Conservation (phyloP, 306 rosid genomes). For the Vigna reflexopilosa region DNA sequence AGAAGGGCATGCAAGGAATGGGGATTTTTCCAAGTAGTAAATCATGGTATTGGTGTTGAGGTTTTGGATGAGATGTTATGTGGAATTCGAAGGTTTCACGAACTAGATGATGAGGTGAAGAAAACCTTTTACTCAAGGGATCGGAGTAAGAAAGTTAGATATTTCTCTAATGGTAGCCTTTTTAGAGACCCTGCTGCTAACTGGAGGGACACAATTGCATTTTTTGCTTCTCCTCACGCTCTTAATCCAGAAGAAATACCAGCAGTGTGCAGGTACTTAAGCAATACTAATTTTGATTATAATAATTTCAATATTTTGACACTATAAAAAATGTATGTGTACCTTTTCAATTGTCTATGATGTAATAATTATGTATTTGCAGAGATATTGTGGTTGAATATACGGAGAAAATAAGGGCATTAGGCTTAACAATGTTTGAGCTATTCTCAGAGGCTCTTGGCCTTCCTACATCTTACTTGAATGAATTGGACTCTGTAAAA, state of each 20-base stretch:
- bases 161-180: constrained; percentile 37
- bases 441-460: constrained; percentile 49
- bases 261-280: constrained; percentile 36
- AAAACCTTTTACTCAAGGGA: constrained; percentile 44
- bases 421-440: constrained; percentile 37
- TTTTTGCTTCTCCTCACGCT: constrained; percentile 13
- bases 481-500: constrained; percentile 31
- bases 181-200: constrained; percentile 28
- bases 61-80: constrained; percentile 51
- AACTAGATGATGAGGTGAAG: constrained; percentile 48
- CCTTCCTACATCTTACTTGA: constrained; percentile 31
- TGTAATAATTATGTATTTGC: constrained; percentile 11
- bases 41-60: constrained; percentile 52
- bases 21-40: constrained; percentile 59
- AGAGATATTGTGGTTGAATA: constrained; percentile 49
- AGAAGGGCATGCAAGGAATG: constrained; percentile 38
- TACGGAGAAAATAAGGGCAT: constrained; percentile 28
- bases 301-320: not conserved
- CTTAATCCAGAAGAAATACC: constrained; percentile 38
- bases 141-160: constrained; percentile 10
- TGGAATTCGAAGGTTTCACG: constrained; percentile 56
- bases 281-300: not conserved
- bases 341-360: not conserved
- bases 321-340: not conserved
- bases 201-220: constrained; percentile 39